phyloP scores from a whole-genome alignment of 1,139 yeast species.

The Pneumocystis wakefieldiae region DNA sequence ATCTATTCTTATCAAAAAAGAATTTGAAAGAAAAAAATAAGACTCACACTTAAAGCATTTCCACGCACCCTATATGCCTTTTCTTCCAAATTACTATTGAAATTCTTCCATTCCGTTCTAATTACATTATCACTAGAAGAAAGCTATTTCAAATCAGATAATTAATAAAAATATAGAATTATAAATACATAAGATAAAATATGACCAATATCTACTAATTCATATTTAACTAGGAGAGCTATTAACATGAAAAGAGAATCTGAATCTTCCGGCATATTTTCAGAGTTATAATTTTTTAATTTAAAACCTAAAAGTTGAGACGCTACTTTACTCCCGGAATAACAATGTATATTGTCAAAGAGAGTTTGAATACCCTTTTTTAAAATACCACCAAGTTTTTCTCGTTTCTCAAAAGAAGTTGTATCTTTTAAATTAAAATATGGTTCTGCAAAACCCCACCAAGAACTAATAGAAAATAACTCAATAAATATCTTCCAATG shows the following conservation, averaged over 20 bases:
- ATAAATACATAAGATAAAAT: conserved; percentile 37
- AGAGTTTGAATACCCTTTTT: conserved; percentile 20
- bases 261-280: conserved; percentile 25
- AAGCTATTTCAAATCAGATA: not conserved
- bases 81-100: conserved; percentile 42
- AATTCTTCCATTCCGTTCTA: conserved; percentile 30
- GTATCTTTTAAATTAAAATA: conserved; percentile 4
- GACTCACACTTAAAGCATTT: conserved; percentile 75
- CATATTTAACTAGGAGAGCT: conserved; percentile 50
- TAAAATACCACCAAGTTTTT: conserved; percentile 13
- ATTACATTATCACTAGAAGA: conserved; percentile 33
- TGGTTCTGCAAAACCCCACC: conserved; percentile 38
- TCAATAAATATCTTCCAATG: conserved; percentile 35
- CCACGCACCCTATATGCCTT: conserved; percentile 52
- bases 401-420: not conserved
- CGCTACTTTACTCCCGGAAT: conserved; percentile 47
- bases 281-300: conserved; percentile 24
- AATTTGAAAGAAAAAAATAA: conserved; percentile 19
- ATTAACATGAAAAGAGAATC: conserved; percentile 35
- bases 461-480: conserved; percentile 38
- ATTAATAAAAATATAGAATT: not conserved
- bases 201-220: conserved; percentile 50
- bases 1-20: conserved; percentile 36
- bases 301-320: conserved; percentile 48
- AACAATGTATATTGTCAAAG: conserved; percentile 1